Evolutionary conservation across 768 basidiomycete species (phyloP).

Genomic region (Collybiopsis confluens): DNA sequence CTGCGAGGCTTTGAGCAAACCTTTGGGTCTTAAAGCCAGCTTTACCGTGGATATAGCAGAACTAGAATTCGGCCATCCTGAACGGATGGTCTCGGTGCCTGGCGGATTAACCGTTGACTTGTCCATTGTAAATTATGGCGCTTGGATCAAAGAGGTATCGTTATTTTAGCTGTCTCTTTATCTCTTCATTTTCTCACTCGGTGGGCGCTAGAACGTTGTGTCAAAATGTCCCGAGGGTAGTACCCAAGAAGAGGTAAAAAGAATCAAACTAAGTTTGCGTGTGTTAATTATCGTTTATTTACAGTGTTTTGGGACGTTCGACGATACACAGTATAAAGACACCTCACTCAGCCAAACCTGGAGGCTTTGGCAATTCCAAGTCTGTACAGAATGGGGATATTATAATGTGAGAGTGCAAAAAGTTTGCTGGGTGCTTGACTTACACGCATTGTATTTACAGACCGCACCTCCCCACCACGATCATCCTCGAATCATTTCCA

Average conservation of each 20-base stretch:
- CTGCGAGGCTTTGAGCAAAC: slow-evolving; percentile 51
- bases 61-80: slow-evolving; percentile 44
- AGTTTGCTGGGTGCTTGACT: not conserved
- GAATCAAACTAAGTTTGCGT: no score
- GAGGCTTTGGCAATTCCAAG: slow-evolving; percentile 88
- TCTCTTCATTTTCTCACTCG: not conserved
- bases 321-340: slow-evolving; percentile 61
- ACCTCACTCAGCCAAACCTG: slow-evolving; percentile 68
- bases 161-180: not conserved
- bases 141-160: slow-evolving; percentile 67
- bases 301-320: slow-evolving; percentile 84
- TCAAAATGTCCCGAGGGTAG: slow-evolving; percentile 48
- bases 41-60: slow-evolving; percentile 22
- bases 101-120: slow-evolving; percentile 51
- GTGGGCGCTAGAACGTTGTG: slow-evolving; percentile 42
- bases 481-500: slow-evolving; percentile 75
- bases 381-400: slow-evolving; percentile 96
- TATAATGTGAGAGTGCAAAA: slow-evolving; percentile 55
- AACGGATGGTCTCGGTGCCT: slow-evolving; percentile 42
- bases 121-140: slow-evolving; percentile 67
- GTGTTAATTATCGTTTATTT: no score
- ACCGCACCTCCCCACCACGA: slow-evolving; percentile 70
- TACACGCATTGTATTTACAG: slow-evolving; percentile 27
- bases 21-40: slow-evolving; percentile 26
- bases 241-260: slow-evolving; percentile 47